phyloP scores from a whole-genome alignment of 108 stramenopile genomes.

The Schizochytrium sp. region DNA sequence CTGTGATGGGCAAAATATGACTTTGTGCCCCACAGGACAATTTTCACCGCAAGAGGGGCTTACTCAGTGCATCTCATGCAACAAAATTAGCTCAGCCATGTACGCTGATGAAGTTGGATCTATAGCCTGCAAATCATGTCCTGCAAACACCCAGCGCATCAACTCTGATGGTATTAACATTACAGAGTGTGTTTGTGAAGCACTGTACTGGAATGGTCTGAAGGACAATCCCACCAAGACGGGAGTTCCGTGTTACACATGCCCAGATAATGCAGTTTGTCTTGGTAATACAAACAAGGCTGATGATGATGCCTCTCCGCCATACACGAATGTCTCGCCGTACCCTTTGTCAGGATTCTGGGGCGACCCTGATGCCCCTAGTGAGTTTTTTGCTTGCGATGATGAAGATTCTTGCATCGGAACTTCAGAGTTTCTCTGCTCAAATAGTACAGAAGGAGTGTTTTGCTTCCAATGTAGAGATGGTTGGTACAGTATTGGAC shows the following conservation, averaged over 20 bases:
- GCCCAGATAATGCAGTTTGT: background rate
- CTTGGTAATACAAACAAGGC: background rate
- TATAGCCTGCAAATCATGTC: background rate
- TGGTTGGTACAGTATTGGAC: conserved; percentile 9
- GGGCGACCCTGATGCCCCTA: conserved; percentile 1
- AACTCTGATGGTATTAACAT: conserved; percentile 29
- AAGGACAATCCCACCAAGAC: background rate
- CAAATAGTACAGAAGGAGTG: background rate
- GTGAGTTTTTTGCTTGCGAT: background rate
- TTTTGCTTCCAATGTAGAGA: conserved; percentile 12
- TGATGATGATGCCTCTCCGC: background rate
- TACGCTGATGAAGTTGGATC: background rate
- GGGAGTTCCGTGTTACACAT: background rate
- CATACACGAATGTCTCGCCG: conserved; percentile 6
- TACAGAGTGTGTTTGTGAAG: conserved; percentile 5
- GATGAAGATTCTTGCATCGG: conserved; percentile 2
- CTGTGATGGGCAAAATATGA: background rate
- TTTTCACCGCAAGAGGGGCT: conserved; percentile 37
- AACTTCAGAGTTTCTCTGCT: background rate
- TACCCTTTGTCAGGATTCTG: background rate
- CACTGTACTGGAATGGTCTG: background rate
- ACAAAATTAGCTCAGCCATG: background rate
- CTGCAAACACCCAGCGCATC: conserved; percentile 4
- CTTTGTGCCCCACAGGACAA: background rate
- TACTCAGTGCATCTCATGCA: background rate